phyloP scores from a whole-genome alignment of 2,329 filamentous ascomycete species.

The Ophiosphaerella narmari region DNA sequence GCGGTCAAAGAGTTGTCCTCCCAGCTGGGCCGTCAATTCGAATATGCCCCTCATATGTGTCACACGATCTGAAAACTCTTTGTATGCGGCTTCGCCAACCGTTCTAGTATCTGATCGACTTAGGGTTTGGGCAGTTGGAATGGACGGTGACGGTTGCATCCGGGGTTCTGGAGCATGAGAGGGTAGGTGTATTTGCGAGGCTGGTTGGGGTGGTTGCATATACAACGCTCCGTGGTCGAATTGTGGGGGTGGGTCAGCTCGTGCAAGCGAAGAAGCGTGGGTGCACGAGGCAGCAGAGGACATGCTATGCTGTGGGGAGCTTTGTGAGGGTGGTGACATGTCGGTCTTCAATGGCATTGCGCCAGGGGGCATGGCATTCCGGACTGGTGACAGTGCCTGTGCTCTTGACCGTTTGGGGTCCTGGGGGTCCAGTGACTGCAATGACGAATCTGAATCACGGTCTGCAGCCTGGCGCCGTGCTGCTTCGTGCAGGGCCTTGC shows the following conservation, averaged over 20 bases:
- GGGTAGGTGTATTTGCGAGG: slow-evolving; percentile 7
- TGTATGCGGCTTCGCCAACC: slow-evolving; percentile 57
- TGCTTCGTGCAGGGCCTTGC: slow-evolving; percentile 54
- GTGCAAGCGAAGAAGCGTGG: slow-evolving; percentile 23
- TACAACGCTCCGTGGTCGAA: slow-evolving; percentile 21
- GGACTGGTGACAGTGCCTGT: slow-evolving; percentile 27
- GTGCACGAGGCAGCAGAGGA: slow-evolving; percentile 28
- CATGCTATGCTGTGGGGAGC: slow-evolving; percentile 33
- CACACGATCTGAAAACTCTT: slow-evolving; percentile 71
- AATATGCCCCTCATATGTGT: slow-evolving; percentile 78
- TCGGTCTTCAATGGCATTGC: slow-evolving; percentile 35
- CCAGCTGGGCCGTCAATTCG: slow-evolving; percentile 74
- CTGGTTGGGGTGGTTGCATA: slow-evolving; percentile 12
- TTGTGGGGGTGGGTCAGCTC: slow-evolving; percentile 31
- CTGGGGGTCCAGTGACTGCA: slow-evolving; percentile 25
- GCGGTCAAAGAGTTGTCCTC: slow-evolving; percentile 67
- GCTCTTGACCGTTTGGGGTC: slow-evolving; percentile 1
- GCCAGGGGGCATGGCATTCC: slow-evolving; percentile 10
- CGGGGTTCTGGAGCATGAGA: slow-evolving; percentile 13
- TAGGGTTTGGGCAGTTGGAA: slow-evolving; percentile 18
- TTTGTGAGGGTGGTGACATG: slow-evolving; percentile 27
- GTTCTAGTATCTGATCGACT: slow-evolving; percentile 39
- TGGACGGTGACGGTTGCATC: slow-evolving; percentile 2
- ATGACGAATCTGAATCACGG: slow-evolving; percentile 36
- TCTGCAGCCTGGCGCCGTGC: slow-evolving; percentile 32